phyloP scores from a whole-genome alignment of 2,329 filamentous ascomycete genomes.

The Alternaria alternata region DNA sequence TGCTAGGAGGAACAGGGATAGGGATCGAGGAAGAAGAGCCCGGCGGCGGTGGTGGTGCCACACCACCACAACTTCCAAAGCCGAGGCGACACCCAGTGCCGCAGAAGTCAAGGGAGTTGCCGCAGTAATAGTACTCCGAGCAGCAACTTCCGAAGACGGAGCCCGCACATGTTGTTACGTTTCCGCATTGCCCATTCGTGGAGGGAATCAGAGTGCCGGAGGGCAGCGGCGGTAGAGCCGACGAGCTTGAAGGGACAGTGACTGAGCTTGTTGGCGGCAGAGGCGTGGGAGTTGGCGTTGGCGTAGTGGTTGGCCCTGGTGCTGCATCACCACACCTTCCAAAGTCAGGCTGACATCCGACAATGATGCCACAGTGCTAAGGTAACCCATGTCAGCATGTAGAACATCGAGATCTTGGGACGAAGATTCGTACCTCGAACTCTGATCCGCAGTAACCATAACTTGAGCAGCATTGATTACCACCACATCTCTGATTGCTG shows the following conservation, averaged over 20 bases:
- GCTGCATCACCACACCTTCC: conserved; percentile 37
- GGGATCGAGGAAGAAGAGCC: conserved; percentile 23
- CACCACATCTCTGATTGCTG: conserved; percentile 25
- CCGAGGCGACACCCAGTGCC: conserved; percentile 36
- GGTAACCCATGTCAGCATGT: neutral
- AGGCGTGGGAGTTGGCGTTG: conserved; percentile 28
- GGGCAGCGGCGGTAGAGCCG: conserved; percentile 31
- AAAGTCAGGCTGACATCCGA: conserved; percentile 40
- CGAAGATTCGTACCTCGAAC: conserved; percentile 17
- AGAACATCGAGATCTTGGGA: neutral
- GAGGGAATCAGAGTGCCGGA: conserved; percentile 35
- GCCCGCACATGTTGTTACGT: conserved; percentile 39
- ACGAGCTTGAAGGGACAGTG: conserved; percentile 14
- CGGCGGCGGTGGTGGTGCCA: conserved; percentile 24
- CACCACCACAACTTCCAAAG: conserved; percentile 36
- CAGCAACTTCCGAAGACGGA: conserved; percentile 37
- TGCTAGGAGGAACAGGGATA: conserved; percentile 4
- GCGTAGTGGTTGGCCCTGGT: conserved; percentile 16
- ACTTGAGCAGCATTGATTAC: conserved; percentile 35
- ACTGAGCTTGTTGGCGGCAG: conserved; percentile 22
- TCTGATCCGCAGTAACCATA: conserved; percentile 40
- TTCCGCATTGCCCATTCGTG: conserved; percentile 40
- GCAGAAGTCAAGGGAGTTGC: conserved; percentile 32
- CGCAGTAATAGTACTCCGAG: conserved; percentile 39
- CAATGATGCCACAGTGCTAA: conserved; percentile 28